Evolutionary conservation across 106 monocot genomes (phyloP), one percentile per base, ranked within the genome.

Genomic region (Dioscorea zingiberensis): DNA sequence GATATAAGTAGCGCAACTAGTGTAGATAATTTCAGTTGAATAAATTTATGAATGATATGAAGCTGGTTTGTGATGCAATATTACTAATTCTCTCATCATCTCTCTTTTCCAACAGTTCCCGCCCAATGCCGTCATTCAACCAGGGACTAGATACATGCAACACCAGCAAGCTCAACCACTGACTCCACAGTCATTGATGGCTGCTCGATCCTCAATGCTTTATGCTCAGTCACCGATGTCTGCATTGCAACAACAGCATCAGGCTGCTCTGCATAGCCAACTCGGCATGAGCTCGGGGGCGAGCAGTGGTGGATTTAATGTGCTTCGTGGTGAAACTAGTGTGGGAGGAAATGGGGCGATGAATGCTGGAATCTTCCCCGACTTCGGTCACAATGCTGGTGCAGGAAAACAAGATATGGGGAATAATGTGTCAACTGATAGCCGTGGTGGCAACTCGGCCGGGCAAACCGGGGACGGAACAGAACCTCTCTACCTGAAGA

Each of bases 181-280:
- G 78, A 77, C 77, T n/a, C 74, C 86, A 1, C 89, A 82, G 25
- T 78, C 83, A 8, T 74, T 94, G 4, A 76, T 89, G 79, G 80
- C 79, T 7, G 79, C 86, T 22, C 81, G 94, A 29, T 81, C 88
- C n/a, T 72, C 89, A 3, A 86, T 94, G 84, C 55, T 84, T 3
- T 89, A 89, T 21, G 56, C 83, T 7, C 89, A 89, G 48, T 79
- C 94, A 15, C 76, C 94, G 19, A 66, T 89, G 76, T 76, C 89
- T 2, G 69, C 79, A 18, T 62, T 89, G 29, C 84, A 80, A 59
- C 88, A 81, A 25, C 88, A 81, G 62, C 87, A 80, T 53, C 77
- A 79, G 32, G 59, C 69, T 2, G 79, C 74, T 27, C 27, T 76
- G 22, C 85, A 83, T 18, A 54, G 78, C 63, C 90, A 85, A 63